These are phyloP conservation scores for Neonectria sp. DNA, from an alignment of 2,329 filamentous ascomycete genomes.

Conservation along the genomic window DNA sequence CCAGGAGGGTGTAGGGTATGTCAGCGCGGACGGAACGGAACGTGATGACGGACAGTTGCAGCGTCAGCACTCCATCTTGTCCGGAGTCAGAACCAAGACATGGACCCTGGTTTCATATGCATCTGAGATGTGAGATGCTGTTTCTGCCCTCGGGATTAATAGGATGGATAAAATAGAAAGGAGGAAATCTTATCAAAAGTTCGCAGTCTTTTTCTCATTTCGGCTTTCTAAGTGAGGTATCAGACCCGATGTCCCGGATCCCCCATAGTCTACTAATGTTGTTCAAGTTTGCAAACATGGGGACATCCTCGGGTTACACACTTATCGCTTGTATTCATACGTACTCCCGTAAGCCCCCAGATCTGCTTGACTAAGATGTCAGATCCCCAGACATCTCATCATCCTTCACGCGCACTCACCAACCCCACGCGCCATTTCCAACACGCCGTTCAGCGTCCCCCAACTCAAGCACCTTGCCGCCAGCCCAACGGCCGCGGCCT, in stretches of 20 bases:
- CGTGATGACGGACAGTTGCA: slow-evolving; percentile 14
- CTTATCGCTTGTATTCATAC: background rate
- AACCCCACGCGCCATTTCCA: slow-evolving; percentile 45
- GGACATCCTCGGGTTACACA: background rate
- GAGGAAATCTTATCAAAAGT: background rate
- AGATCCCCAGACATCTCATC: slow-evolving; percentile 23
- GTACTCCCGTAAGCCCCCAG: background rate
- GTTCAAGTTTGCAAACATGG: background rate
- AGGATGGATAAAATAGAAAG: too few relatives aligned
- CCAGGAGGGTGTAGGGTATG: slow-evolving; percentile 22
- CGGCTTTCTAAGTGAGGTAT: background rate
- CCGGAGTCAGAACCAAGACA: slow-evolving; percentile 1
- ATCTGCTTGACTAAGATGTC: slow-evolving; percentile 24
- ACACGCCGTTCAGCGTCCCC: background rate
- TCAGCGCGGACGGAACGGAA: slow-evolving; percentile 24
- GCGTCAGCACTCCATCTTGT: slow-evolving; percentile 10
- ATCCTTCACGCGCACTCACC: slow-evolving; percentile 3
- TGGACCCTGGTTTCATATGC: slow-evolving; percentile 21
- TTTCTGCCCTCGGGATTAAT: background rate
- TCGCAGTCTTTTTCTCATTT: background rate
- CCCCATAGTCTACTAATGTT: background rate
- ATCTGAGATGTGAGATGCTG: slow-evolving; percentile 10
- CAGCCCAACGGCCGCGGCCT: slow-evolving; percentile 31
- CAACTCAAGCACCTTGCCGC: slow-evolving; percentile 6
- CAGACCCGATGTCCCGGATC: too few relatives aligned